phyloP scores from a whole-genome alignment of 2,329 filamentous ascomycete species.

The Sclerotinia trifoliorum region DNA sequence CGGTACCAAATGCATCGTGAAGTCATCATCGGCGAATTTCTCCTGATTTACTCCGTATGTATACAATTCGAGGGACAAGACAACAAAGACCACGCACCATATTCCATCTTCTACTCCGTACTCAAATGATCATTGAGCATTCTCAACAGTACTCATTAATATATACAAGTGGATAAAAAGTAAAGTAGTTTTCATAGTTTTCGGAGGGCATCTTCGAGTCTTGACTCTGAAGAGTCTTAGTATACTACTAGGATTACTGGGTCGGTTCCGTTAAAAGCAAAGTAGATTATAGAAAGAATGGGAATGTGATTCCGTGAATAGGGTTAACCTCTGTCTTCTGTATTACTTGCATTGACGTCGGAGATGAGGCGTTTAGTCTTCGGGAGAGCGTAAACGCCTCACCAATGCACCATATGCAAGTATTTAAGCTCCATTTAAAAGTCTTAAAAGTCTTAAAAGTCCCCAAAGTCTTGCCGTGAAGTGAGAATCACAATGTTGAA shows the following conservation, averaged over 20 bases:
- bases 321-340: neutral
- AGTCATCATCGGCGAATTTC: constrained; percentile 4
- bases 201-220: neutral
- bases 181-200: neutral
- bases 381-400: neutral
- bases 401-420: neutral
- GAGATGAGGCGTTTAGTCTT: constrained; percentile 15
- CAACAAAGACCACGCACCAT: neutral
- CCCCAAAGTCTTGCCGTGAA: neutral
- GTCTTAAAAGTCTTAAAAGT: neutral
- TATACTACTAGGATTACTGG: neutral
- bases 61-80: neutral
- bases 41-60: neutral
- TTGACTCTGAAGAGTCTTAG: neutral
- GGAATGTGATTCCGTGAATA: neutral
- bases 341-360: constrained; percentile 14
- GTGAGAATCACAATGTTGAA: neutral
- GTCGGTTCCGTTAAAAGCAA: neutral
- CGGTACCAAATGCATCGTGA: neutral
- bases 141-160: neutral
- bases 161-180: neutral
- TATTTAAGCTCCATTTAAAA: neutral
- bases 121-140: neutral
- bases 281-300: neutral
- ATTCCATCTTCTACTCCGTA: neutral